Base-by-base conservation (phyloP, 495 filamentous ascomycete genomes). In the Penicillium subrubescens region DNA sequence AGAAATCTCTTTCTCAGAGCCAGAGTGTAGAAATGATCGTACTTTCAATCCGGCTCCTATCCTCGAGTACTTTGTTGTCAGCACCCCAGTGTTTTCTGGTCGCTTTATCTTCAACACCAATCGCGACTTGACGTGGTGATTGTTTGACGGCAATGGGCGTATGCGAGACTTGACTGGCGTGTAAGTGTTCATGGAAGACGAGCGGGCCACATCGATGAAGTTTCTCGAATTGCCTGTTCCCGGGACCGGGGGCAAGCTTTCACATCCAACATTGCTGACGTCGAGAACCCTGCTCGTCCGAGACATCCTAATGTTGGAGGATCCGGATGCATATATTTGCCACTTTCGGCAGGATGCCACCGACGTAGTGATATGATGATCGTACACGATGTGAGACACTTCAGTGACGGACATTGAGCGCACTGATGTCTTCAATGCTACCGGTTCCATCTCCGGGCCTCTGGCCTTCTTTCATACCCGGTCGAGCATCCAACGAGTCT, bases 391-490 rank as follows among this genome's bases (percentile, higher is more conserved):
- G n/a, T 23, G 31, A 6, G 12, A 21, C 12, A 53, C 43, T 27
- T 84, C 76, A 85, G 65, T 82, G 81, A 50, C 83, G 77, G 39
- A 79, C 71, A 23, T 71, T 80, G 61, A 84, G 66, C 21, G 79
- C 71, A 53, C 77, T 84, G 55, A 83, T 81, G 63, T 87, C 84
- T 70, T 87, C 84, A 66, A 87, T 87, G 64, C 74, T 84, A 23
- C 83, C 82, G 48, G 80, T 79, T 15, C 79, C 77, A 73, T 81
- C 79, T 23, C 80, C 78, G 7, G 71, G 64, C 37, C 58, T 44
- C 61, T 57, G 60, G 10, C 66, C 62, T 5, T 77, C 73, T 57
- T 74, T 77, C 17, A 68, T 58, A 59, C 71, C 52, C 29, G 67
- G 65, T 44, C 66, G 63, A 39, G 72, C 67, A 46, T 69, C 72